Evolutionary conservation across 108 stramenopile genomes (phyloP), one percentile per base, ranked within the genome.

Genomic region (Pseudonitzschia pungens): DNA sequence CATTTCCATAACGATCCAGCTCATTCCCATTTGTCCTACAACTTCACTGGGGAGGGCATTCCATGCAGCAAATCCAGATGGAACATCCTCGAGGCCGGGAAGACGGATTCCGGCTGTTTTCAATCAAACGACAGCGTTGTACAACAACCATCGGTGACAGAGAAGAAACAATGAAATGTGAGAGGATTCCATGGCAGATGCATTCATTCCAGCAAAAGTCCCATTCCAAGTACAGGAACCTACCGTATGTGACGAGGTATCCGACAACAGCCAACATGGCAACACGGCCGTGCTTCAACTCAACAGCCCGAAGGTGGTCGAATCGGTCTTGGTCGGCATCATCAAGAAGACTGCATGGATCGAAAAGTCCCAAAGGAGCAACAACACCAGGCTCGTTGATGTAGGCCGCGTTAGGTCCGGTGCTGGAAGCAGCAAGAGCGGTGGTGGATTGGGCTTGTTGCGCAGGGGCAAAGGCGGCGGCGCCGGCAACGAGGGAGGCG

Each of bases 361-460:
- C 92, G 84, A 71, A 94, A 83, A 91, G 87, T 45, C 93, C 93
- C 68, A 94, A 87, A 42, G 92, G 92, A 40, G 86, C 76, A 69
- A 93, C 91, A 41, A 87, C 92, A 79, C 95, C 95, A 65, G 87
- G 84, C 77, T 87, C 90, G 57, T 69, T 66, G 64, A 86, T 86
- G 87, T 87, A 91, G 65, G 85, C 83, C 59, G 79, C 75, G 60
- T 62, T 62, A 9, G 29, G 29, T 40, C 32, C 60, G 18, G 45
- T 48, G 45, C 45, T 48, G 45, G 45, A 48, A 5, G 57, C 57
- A 62, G 60, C 42, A 80, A 81, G 26, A 80, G 79, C 45, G 74
- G 33, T 76, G 56, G 33, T 76, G 56, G 74, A 70, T 75, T 69
- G 45, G 72, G 73, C 32, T 77, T 75, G 43, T 71, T 50, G 28